Conservation (phyloP, 352 stramenopile species). For the Globisporangium radiosum region DNA sequence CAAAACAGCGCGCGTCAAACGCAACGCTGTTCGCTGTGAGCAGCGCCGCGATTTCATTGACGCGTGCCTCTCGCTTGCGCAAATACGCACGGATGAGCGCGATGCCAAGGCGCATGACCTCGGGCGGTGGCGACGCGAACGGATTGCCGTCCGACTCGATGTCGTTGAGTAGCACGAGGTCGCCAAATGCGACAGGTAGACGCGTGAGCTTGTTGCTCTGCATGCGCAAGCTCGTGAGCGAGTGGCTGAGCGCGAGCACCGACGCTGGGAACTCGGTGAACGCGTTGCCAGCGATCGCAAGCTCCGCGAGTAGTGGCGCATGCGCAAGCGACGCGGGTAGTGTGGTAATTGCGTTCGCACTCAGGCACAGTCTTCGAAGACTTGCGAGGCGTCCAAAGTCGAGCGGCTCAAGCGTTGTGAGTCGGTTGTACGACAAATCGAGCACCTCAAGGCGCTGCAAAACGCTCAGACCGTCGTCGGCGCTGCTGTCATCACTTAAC, state of each 20-base stretch:
- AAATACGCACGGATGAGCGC: conserved; percentile 43
- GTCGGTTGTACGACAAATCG: conserved; percentile 65
- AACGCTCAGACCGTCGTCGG: conserved; percentile 21
- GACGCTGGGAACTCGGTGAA: conserved; percentile 36
- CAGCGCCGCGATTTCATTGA: conserved; percentile 41
- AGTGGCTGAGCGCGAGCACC: conserved; percentile 33
- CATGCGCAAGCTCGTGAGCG: conserved; percentile 43
- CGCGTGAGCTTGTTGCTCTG: conserved; percentile 70
- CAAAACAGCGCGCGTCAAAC: conserved; percentile 37
- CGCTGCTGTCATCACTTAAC: too few species aligned
- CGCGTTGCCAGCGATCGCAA: conserved; percentile 53
- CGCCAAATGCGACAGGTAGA: conserved; percentile 49
- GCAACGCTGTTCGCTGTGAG: conserved; percentile 27
- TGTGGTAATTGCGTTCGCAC: conserved; percentile 38
- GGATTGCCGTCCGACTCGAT: conserved; percentile 68
- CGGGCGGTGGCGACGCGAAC: conserved; percentile 57
- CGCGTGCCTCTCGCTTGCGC: conserved; percentile 47
- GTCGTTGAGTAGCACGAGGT: conserved; percentile 28
- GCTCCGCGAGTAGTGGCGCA: conserved; percentile 31
- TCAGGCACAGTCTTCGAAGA: conserved; percentile 37
- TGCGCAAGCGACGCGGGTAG: conserved; percentile 34
- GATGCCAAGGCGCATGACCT: conserved; percentile 56
- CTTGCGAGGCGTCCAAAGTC: conserved; percentile 30
- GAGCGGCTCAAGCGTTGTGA: conserved; percentile 34
- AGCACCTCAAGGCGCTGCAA: conserved; percentile 30